Percentiles rank a stretch among this genome's conserved stretches.
Conservation (phyloP, 2,329 filamentous ascomycete species). For the Venturia effusa region DNA sequence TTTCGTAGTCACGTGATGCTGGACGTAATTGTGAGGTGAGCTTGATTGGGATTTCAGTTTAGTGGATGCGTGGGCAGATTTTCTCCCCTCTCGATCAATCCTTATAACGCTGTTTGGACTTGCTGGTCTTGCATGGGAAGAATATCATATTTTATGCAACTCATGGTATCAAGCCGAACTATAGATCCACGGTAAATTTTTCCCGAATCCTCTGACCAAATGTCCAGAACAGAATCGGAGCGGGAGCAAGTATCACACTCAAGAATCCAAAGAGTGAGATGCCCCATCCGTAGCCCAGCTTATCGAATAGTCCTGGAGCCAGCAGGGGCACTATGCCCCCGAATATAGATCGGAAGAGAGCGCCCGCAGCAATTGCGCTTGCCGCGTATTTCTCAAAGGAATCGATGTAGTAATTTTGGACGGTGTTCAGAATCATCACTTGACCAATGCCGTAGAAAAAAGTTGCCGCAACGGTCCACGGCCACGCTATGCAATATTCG, state of each 20-base stretch:
- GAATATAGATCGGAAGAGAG: slow-evolving; percentile 35
- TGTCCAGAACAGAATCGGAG: slow-evolving; percentile 38
- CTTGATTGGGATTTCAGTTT: too few relatives aligned
- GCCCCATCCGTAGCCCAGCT: slow-evolving; percentile 39
- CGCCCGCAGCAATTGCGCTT: slow-evolving; percentile 38
- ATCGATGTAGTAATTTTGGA: slow-evolving; percentile 46
- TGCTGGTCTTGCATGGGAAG: neutral
- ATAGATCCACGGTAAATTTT: slow-evolving; percentile 29
- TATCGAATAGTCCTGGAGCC: slow-evolving; percentile 33
- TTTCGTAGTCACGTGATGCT: too few relatives aligned
- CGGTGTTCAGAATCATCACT: slow-evolving; percentile 41
- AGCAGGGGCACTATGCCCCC: slow-evolving; percentile 38
- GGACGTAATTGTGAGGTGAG: too few relatives aligned
- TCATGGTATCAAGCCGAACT: neutral
- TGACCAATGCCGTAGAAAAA: slow-evolving; percentile 43
- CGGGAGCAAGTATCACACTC: slow-evolving; percentile 34
- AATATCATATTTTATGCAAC: neutral
- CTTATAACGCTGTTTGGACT: too few relatives aligned
- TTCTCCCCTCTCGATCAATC: too few relatives aligned
- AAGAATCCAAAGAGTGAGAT: slow-evolving; percentile 38
- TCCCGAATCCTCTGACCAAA: slow-evolving; percentile 37
- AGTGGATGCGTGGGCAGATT: too few relatives aligned
- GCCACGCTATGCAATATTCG: slow-evolving; percentile 30
- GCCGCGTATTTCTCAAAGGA: slow-evolving; percentile 40
- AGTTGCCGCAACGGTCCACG: slow-evolving; percentile 29